Evolutionary conservation across 164 flowering plant genomes (phyloP), one percentile per base, ranked within the genome.

Genomic region (Vitis rupestris): DNA sequence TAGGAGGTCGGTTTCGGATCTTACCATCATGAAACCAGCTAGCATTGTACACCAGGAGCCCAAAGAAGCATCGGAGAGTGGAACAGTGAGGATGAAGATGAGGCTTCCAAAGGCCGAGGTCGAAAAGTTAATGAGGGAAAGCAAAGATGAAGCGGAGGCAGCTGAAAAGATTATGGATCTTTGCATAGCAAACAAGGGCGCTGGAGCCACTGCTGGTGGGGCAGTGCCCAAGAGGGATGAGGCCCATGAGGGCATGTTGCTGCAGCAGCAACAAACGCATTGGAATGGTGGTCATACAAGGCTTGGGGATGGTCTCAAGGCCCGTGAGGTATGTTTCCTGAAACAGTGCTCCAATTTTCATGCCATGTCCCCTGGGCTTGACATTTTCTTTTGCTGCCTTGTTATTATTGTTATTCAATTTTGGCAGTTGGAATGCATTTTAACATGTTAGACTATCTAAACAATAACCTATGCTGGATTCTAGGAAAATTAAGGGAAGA

Each of bases 61-160:
- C 63, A 54, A 13, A 30, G 64, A 14, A 13, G 62, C 8, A 19
- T n/a, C 50, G 4, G 64, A 13, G 7, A 27, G 31, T 5, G 72
- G 77, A 0, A 62, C 70, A 54, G 65, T 59, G 70, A 81, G 82
- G 78, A 62, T 87, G 52, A 84, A 56, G 69, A 59, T 93, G 84
- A 82, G 87, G 79, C 70, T 93, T 48, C 94, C 90, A 2, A 89
- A 80, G 82, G 79, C 90, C 2, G 86, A 89, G 67, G 88, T 94
- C 69, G 88, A 80, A 27, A 89, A 68, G 76, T 27, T 89, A 76
- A 77, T 89, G 82, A 76, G 75, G 64, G 90, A 86, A 52, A 85
- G 94, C 71, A 78, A 50, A 49, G 84, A 84, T 64, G 87, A 78
- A 16, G 72, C 81, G 0, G 98, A 94, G 66, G 91, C 82, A 0